A percentile compares a stretch with the other conserved stretches of the same genome.
Conservation (phyloP, 352 stramenopile species). For the Globisporangium perplexum region DNA sequence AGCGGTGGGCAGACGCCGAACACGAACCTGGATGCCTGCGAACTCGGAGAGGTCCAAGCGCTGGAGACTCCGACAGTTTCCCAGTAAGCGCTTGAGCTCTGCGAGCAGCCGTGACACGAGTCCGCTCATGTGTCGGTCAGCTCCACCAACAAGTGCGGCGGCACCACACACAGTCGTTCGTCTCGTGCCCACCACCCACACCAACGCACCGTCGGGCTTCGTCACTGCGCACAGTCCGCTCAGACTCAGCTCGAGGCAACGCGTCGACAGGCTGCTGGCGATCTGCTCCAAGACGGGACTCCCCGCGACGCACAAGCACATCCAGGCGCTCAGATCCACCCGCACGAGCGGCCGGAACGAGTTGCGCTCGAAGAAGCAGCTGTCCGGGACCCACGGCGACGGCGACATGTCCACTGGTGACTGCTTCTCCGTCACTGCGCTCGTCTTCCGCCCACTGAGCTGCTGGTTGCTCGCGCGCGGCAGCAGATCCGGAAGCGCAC, state of each 20-base stretch:
- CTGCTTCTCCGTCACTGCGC: neutral
- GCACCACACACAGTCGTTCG: neutral
- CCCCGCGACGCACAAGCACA: slow-evolving; percentile 22
- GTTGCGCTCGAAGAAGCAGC: slow-evolving; percentile 53
- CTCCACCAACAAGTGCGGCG: neutral
- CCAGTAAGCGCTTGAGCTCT: slow-evolving; percentile 35
- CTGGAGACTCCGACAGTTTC: slow-evolving; percentile 31
- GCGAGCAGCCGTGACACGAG: too few species aligned
- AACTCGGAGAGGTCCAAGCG: slow-evolving; percentile 32
- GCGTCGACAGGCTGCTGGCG: slow-evolving; percentile 27
- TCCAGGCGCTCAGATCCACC: slow-evolving; percentile 55
- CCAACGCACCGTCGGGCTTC: slow-evolving; percentile 23
- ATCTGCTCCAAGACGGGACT: slow-evolving; percentile 31
- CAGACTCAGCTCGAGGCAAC: slow-evolving; percentile 43
- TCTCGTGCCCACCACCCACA: too few species aligned
- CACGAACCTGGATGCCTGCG: slow-evolving; percentile 29
- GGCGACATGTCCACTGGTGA: neutral
- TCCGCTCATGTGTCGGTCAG: too few species aligned
- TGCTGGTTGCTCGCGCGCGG: slow-evolving; percentile 31
- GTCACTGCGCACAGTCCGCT: slow-evolving; percentile 25
- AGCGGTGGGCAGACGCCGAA: too few species aligned
- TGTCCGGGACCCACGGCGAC: slow-evolving; percentile 36
- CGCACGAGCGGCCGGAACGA: slow-evolving; percentile 29
- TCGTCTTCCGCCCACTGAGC: slow-evolving; percentile 20
- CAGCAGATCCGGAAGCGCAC: neutral